These are phyloP conservation scores for Aspergillus ustus DNA, from an alignment of 2,329 filamentous ascomycete species.

Conservation along the genomic window DNA sequence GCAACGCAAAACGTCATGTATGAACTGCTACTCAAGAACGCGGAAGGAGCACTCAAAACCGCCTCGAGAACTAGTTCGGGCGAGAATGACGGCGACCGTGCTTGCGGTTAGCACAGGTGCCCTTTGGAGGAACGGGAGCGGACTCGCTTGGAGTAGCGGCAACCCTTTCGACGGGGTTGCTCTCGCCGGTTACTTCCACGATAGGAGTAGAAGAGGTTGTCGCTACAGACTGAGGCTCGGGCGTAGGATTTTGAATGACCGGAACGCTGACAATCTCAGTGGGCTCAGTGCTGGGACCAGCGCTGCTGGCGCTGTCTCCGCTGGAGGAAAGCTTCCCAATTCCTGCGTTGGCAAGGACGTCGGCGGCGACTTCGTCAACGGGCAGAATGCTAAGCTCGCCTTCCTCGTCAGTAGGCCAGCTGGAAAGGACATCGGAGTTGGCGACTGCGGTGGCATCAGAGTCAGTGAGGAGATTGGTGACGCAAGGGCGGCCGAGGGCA, in stretches of 20 bases:
- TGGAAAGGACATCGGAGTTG: slow-evolving; percentile 33
- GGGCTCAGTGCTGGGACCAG: slow-evolving; percentile 9
- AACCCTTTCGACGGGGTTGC: neutral
- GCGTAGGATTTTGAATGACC: neutral
- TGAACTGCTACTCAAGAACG: neutral
- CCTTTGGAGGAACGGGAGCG: neutral
- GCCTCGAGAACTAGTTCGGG: neutral
- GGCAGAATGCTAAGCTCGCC: slow-evolving; percentile 32
- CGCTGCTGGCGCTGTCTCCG: slow-evolving; percentile 10
- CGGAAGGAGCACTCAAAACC: neutral
- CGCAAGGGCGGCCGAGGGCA: slow-evolving; percentile 34
- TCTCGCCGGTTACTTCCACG: neutral
- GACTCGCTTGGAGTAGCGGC: neutral
- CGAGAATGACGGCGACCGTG: neutral
- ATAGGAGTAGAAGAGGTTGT: neutral
- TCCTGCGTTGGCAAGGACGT: slow-evolving; percentile 38
- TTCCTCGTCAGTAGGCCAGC: slow-evolving; percentile 38
- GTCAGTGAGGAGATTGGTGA: slow-evolving; percentile 32
- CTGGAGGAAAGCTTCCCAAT: slow-evolving; percentile 27
- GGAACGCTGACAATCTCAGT: neutral
- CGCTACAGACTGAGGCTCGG: neutral
- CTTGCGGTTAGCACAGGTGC: neutral
- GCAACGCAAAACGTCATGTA: neutral
- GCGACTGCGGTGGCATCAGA: slow-evolving; percentile 38
- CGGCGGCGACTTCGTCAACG: slow-evolving; percentile 31